Conservation (phyloP, 192 early-diverging fungal genomes). For the Fimicolochytrium jonesii region DNA sequence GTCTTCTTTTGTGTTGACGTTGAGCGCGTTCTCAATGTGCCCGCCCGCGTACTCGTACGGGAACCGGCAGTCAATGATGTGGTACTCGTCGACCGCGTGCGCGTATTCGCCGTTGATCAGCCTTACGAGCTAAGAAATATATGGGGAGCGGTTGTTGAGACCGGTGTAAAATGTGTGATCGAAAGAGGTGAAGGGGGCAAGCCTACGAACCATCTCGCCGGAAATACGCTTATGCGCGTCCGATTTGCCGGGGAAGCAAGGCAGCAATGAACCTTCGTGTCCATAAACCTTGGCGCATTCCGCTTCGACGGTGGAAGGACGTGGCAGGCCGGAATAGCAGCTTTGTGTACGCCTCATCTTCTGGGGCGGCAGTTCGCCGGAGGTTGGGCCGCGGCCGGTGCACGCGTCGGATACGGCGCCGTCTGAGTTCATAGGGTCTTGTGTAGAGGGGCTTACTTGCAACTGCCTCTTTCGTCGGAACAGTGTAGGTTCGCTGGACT, state of each 20-base stretch:
- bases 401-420: neutral
- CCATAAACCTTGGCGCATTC: neutral
- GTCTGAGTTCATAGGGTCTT: neutral
- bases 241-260: conserved; percentile 5
- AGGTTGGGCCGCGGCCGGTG: neutral
- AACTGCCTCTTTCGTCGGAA: neutral
- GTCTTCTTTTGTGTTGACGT: conserved; percentile 59
- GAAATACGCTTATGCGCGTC: conserved; percentile 27
- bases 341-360: conserved; percentile 23
- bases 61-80: conserved; percentile 81
- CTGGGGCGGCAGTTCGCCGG: neutral
- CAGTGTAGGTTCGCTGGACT: conserved; percentile 2
- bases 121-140: conserved; percentile 42
- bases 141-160: no score
- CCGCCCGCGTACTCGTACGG: conserved; percentile 85
- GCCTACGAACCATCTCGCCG: conserved; percentile 19
- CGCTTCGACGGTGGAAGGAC: neutral
- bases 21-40: conserved; percentile 69
- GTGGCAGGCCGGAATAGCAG: neutral
- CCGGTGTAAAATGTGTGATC: neutral
- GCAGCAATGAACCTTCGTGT: conserved; percentile 2
- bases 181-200: neutral
- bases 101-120: conserved; percentile 66
- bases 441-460: neutral
- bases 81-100: conserved; percentile 53